A percentile compares a stretch with the other conserved stretches of the same genome.
Conservation (phyloP, 1,139 yeast species). For the Entelexis sorbosivorans region DNA sequence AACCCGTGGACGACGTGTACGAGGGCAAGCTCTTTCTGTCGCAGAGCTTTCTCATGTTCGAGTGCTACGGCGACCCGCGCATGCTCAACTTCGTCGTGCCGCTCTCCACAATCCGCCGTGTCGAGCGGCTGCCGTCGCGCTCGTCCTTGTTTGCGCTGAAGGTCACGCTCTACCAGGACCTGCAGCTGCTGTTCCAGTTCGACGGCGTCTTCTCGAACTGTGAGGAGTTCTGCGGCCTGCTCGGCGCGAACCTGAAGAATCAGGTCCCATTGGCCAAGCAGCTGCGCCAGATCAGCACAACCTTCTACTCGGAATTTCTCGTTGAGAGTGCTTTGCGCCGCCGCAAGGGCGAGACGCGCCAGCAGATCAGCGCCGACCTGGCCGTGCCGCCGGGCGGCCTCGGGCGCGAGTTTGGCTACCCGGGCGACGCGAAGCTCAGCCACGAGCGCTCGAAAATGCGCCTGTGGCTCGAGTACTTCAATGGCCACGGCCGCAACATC, state of each 20-base stretch:
- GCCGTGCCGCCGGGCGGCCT: slow-evolving; percentile 63
- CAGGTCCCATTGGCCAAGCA: slow-evolving; percentile 52
- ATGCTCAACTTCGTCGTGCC: slow-evolving; percentile 64
- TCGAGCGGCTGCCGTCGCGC: slow-evolving; percentile 70
- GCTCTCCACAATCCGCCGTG: slow-evolving; percentile 67
- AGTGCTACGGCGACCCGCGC: slow-evolving; percentile 56
- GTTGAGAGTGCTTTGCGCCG: slow-evolving; percentile 18
- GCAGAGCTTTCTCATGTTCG: slow-evolving; percentile 62
- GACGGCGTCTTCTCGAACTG: slow-evolving; percentile 70
- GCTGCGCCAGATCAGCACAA: slow-evolving; percentile 53
- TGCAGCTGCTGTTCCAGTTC: slow-evolving; percentile 55
- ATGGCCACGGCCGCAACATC: slow-evolving; percentile 73
- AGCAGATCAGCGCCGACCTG: slow-evolving; percentile 13
- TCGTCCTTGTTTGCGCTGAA: slow-evolving; percentile 70
- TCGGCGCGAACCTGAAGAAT: slow-evolving; percentile 52
- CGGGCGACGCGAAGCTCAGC: slow-evolving; percentile 71
- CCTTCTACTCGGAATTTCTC: slow-evolving; percentile 79
- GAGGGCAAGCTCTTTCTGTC: slow-evolving; percentile 60
- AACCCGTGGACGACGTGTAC: slow-evolving; percentile 27
- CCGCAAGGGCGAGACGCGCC: slow-evolving; percentile 9
- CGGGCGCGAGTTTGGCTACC: slow-evolving; percentile 72
- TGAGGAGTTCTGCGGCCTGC: slow-evolving; percentile 62
- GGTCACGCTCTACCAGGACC: slow-evolving; percentile 57
- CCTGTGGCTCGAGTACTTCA: slow-evolving; percentile 84
- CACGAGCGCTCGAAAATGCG: slow-evolving; percentile 80